Conservation (phyloP, 371 early-diverging fungal genomes). For the Dinochytrium kinnereticum region DNA sequence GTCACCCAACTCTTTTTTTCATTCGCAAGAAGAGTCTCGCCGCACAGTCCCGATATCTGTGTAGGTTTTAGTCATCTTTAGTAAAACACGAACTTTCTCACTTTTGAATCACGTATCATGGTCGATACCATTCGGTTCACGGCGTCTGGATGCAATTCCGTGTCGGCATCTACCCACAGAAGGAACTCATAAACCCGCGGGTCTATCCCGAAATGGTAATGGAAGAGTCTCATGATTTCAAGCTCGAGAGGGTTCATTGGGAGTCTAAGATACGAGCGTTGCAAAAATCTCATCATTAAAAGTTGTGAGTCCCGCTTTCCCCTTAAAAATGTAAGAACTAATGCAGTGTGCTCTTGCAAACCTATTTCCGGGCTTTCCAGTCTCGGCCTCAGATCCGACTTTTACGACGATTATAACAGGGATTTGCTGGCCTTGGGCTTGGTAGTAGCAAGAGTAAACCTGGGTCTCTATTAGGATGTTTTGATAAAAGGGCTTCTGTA, state of each 20-base stretch:
- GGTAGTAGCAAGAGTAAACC: slow-evolving; percentile 93
- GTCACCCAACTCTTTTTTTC: slow-evolving; percentile 86
- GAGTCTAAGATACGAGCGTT: slow-evolving; percentile 84
- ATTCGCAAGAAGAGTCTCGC: slow-evolving; percentile 87
- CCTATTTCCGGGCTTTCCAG: slow-evolving; percentile 83
- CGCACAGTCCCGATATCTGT: slow-evolving; percentile 86
- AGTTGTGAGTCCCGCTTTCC: slow-evolving; percentile 99
- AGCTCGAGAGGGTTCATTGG: slow-evolving; percentile 83
- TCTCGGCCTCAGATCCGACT: slow-evolving; percentile 73
- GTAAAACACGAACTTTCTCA: no score
- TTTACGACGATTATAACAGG: slow-evolving; percentile 85
- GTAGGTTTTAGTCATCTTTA: no score
- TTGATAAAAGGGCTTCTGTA: background rate
- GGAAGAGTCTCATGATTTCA: slow-evolving; percentile 83
- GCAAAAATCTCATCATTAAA: slow-evolving; percentile 96
- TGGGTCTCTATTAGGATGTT: slow-evolving; percentile 24
- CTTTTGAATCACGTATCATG: slow-evolving; percentile 81
- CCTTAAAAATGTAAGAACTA: slow-evolving; percentile 65
- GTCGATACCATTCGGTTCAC: slow-evolving; percentile 81
- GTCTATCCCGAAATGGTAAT: slow-evolving; percentile 73
- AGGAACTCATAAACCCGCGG: slow-evolving; percentile 83
- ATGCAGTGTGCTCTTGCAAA: slow-evolving; percentile 61
- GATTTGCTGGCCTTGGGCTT: slow-evolving; percentile 71
- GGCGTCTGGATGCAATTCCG: slow-evolving; percentile 78
- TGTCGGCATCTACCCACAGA: slow-evolving; percentile 95